Evolutionary conservation across 1,139 yeast genomes (phyloP).

Genomic region (Yueomyces sp.): DNA sequence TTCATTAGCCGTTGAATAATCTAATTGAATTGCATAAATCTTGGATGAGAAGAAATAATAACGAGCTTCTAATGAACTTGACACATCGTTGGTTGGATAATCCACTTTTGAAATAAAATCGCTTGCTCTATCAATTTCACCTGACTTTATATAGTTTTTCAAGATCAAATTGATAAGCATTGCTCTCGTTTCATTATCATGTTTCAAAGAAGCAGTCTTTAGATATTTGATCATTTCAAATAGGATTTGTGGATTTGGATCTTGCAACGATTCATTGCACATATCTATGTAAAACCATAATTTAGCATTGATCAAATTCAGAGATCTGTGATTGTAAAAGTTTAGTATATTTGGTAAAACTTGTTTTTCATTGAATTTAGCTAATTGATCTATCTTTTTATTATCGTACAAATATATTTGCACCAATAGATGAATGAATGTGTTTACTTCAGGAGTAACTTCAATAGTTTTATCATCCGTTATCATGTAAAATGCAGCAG

Average conservation of each 20-base stretch:
- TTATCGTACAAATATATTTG: constrained; percentile 67
- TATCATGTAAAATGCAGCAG: constrained; percentile 23
- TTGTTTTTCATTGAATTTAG: constrained; percentile 34
- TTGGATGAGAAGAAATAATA: constrained; percentile 83
- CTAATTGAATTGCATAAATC: constrained; percentile 83
- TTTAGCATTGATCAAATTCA: constrained; percentile 81
- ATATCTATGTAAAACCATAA: constrained; percentile 87
- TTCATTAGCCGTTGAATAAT: constrained; percentile 84
- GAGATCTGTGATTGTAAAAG: constrained; percentile 63
- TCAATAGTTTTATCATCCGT: constrained; percentile 19
- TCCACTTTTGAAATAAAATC: constrained; percentile 81
- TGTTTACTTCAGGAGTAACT: constrained; percentile 65
- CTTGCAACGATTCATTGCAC: constrained; percentile 53
- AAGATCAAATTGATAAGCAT: constrained; percentile 71
- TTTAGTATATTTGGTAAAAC: constrained; percentile 44
- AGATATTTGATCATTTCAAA: constrained; percentile 60
- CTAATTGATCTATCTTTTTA: constrained; percentile 36
- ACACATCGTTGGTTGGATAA: constrained; percentile 56
- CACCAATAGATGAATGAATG: constrained; percentile 65
- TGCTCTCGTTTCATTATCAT: constrained; percentile 86
- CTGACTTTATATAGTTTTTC: constrained; percentile 65
- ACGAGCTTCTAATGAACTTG: constrained; percentile 84
- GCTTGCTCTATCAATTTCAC: constrained; percentile 79
- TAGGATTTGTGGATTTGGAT: constrained; percentile 43
- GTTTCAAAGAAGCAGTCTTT: constrained; percentile 84